Evolutionary conservation across 257 asterid genomes (phyloP), one percentile per base, ranked within the genome.

Genomic region (Haberlea rhodopensis): DNA sequence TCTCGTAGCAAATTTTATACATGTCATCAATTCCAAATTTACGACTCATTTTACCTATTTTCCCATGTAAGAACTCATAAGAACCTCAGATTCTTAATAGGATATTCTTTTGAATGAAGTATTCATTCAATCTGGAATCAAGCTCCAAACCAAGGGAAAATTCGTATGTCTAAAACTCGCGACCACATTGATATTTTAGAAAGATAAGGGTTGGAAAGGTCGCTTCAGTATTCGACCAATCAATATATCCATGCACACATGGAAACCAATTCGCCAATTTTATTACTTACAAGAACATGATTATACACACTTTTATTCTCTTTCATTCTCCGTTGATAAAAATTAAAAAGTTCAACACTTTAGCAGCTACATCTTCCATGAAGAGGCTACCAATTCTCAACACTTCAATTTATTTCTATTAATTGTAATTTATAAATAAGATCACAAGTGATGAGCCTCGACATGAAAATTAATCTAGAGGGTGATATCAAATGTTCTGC

Each of bases 11-110:
- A 10, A 11, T 37, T 10, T 37, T 10, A 10, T 2, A 16, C 46
- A 37, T 37, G 46, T 11, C 60, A 54, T 49, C 75, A 49, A 63
- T 48, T 74, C 37, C 69, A 40, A 63, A 43, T 62, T 20, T 51
- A 21, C 48, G 15, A 16, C n/a, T 61, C 13, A 25, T 31, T 56
- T 32, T 21, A 57, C 53, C 37, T 64, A 23, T 34, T 49, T 27
- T 40, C 59, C 23, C 62, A 52, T 37, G 28, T 26, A 31, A n/a
- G 51, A 43, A 43, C 51, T 43, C 15, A 43, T 15, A 43, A 15
- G 51, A 43, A 43, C 51, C 51, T 13, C 51, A 43, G 16, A 7
- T 43, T 43, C 8, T 13, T 15, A 43, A 43, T 6, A 43, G 7
- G 8, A 19, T 3, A 43, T 43, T 43, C 19, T 43, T 43, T 11